Base-by-base conservation (phyloP, 495 filamentous ascomycete species). In the Antarctomyces pellizariae region DNA sequence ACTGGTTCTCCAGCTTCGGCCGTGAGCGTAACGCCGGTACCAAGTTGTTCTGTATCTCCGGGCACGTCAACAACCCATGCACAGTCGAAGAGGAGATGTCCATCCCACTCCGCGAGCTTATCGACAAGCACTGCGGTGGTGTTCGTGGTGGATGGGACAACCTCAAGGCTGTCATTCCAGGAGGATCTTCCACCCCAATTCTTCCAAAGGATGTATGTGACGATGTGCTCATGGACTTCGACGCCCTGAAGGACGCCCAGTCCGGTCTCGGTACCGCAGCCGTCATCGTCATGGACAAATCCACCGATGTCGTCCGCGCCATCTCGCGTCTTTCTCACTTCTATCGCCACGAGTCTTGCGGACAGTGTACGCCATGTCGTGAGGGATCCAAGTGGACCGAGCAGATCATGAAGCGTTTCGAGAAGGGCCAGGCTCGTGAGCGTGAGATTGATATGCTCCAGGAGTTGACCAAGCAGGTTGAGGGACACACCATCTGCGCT, bases 71-170 rank as follows among this genome's bases (percentile, higher is more conserved):
- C 65, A 89, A 95, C 59, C 86, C 86, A 26, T 75, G 64, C 49
- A 95, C 89, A 5, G 84, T 97, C 24, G 86, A 97, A 49, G 86
- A 97, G 52, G 84, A 95, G 54, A 97, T 97, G 86, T 80, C 72
- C 38, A 95, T 95, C 36, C 69, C 86, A 5, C 61, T 97, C 26
- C 67, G 73, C 18, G 86, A 97, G 48, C 67, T 97, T 30, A 93
- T 97, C 38, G 86, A 97, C 25, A 82, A 74, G 53, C 86, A 97
- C 62, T 91, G 83, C 48, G 86, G 86, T 47, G 86, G 86, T 44
- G 86, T 97, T 23, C 69, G 67, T 35, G 89, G 84, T 36, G 86
- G 86, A 33, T 97, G 86, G 86, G 86, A 97, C 49, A 97, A 95
- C 57, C 60, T 97, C 18, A 65, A 75, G 32, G 86, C 89, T 33